These are phyloP conservation scores for Aspergillus novofumigatus DNA, from an alignment of 2,329 filamentous ascomycete genomes.

Conservation along the genomic window DNA sequence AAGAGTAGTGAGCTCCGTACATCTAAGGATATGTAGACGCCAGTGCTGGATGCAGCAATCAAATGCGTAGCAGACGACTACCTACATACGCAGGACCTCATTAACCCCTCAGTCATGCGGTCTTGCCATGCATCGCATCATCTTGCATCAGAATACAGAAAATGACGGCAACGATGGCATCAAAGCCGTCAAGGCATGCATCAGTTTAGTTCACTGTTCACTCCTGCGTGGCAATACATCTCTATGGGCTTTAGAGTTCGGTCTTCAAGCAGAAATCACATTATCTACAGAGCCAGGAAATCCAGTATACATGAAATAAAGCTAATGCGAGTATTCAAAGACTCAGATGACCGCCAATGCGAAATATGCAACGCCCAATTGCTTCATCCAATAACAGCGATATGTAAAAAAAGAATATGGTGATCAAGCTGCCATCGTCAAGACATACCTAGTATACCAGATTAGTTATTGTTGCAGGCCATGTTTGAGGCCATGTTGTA, in stretches of 20 bases:
- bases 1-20: background rate
- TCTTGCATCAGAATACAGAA: background rate
- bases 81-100: background rate
- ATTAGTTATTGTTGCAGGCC: constrained; percentile 6
- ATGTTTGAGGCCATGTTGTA: too few relatives aligned
- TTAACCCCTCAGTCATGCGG: background rate
- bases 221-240: background rate
- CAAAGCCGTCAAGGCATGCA: background rate
- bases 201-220: background rate
- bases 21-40: background rate
- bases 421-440: constrained; percentile 31
- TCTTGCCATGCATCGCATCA: background rate
- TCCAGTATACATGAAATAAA: background rate
- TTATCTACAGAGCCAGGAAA: background rate
- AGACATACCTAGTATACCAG: constrained; percentile 22
- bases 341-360: background rate
- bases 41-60: background rate
- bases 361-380: background rate
- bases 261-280: background rate
- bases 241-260: too few relatives aligned
- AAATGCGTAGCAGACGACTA: background rate
- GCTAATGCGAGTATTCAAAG: background rate
- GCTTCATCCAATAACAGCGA: background rate
- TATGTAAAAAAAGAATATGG: background rate
- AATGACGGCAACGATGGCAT: background rate